A percentile compares a stretch with the other conserved stretches of the same genome.
Conservation (phyloP, 2,329 filamentous ascomycete species). For the Nothomitra cinnamomea region DNA sequence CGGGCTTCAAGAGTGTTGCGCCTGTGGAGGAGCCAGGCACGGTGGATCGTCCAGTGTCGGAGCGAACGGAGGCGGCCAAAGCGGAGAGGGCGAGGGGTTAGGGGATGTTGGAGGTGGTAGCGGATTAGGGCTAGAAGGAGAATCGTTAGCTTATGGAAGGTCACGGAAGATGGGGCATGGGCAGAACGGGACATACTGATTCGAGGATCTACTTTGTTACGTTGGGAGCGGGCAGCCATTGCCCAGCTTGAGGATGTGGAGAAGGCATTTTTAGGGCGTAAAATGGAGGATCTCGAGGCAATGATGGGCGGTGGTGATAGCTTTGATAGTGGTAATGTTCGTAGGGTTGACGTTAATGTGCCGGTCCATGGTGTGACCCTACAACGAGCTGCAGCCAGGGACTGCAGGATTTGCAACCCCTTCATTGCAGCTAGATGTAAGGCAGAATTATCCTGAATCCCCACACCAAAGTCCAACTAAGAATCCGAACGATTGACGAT, state of each 20-base stretch:
- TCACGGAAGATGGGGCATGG: not conserved
- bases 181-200: slow-evolving; percentile 24
- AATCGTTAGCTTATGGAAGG: not conserved
- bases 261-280: slow-evolving; percentile 12
- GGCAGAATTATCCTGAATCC: not conserved
- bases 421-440: not conserved
- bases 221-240: slow-evolving; percentile 9
- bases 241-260: slow-evolving; percentile 15
- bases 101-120: slow-evolving; percentile 52
- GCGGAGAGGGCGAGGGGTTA: slow-evolving; percentile 60
- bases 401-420: not conserved
- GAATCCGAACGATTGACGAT: not conserved
- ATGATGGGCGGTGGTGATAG: not conserved
- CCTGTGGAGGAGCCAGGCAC: slow-evolving; percentile 74
- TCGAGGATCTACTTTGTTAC: slow-evolving; percentile 21
- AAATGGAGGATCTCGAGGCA: not conserved
- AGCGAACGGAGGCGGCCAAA: slow-evolving; percentile 77
- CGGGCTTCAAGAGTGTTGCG: slow-evolving; percentile 47
- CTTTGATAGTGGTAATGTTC: not conserved
- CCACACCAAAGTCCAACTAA: not conserved
- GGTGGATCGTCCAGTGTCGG: slow-evolving; percentile 97
- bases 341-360: not conserved
- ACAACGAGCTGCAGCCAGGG: not conserved
- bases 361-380: not conserved
- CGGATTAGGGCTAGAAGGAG: slow-evolving; percentile 38